Evolutionary conservation across 2,329 filamentous ascomycete genomes (phyloP), one percentile per base, ranked within the genome.

Genomic region (Fusarium sororula): DNA sequence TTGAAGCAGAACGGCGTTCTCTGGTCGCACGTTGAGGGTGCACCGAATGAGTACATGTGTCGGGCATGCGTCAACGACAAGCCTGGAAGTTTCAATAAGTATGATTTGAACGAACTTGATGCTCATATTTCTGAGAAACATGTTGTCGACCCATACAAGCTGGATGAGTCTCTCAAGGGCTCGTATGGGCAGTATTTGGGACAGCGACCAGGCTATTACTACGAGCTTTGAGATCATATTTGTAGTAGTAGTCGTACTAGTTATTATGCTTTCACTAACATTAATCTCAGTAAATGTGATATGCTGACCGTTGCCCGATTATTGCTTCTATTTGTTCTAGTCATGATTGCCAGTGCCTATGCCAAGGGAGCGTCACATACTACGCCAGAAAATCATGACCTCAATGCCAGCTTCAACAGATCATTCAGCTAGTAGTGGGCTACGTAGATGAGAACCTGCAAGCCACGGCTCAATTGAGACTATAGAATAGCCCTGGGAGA

Each of bases 181-280:
- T 24, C 48, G 12, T 51, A 51, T 8, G 6, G n/a, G 17, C 4
- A 35, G 2, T 24, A 51, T 20, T 20, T 51, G 22, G n/a, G 30
- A 14, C 30, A 5, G 12, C 22, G 30, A 4, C 17, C 12, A 24
- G 48, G 48, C 30, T 35, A 35, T 35, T 11, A 4, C 48, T 35
- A 7, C 7, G 17, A 14, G 6, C 0, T 7, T 35, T 51, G 30
- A 51, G 22, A 18, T 17, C 13, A 17, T 48, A 28, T 7, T 11
- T 22, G 26, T 8, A 26, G 18, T 22, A 28, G 18, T 47, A 24
- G 15, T 6, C 24, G 0, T 12, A 18, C 42, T 24, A 44, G n/a
- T n/a, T 18, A 12, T 9, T 8, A 35, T 8, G 14, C 7, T 8
- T 15, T 35, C 0, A 35, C 32, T 0, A 35, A 4, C 0, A 17